phyloP scores from a whole-genome alignment of 1,139 yeast species.

The Taphrina deformans region DNA sequence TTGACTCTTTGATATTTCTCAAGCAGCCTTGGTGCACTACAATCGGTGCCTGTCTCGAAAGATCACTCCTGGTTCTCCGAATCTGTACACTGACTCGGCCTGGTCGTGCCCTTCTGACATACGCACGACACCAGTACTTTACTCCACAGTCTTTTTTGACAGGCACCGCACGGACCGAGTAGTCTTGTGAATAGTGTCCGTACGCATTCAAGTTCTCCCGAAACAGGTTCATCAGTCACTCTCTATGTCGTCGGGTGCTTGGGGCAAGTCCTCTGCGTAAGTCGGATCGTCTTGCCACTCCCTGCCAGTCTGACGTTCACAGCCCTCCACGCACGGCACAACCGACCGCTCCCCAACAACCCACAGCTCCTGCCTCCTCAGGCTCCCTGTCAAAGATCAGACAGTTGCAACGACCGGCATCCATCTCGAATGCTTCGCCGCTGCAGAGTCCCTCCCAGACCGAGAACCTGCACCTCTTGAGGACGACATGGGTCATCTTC shows the following conservation, averaged over 20 bases:
- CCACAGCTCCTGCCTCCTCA: not conserved
- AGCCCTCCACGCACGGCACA: slow-evolving; percentile 17
- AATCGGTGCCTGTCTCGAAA: not conserved
- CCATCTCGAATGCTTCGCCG: slow-evolving; percentile 38
- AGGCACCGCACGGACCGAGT: not conserved
- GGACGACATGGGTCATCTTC: slow-evolving; percentile 46
- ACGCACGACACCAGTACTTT: no score
- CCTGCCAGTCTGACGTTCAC: not conserved
- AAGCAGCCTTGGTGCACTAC: no score
- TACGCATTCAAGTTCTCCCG: not conserved
- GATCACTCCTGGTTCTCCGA: no score
- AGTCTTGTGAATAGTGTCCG: not conserved
- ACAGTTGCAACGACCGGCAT: slow-evolving; percentile 34
- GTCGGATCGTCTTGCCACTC: not conserved
- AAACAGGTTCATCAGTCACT: not conserved
- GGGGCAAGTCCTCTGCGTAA: slow-evolving; percentile 20
- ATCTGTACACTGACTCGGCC: no score
- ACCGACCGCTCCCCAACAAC: slow-evolving; percentile 3
- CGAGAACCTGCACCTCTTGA: slow-evolving; percentile 39
- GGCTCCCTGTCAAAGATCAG: slow-evolving; percentile 15
- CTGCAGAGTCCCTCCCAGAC: slow-evolving; percentile 36
- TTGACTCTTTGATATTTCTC: no score
- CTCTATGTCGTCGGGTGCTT: slow-evolving; percentile 19
- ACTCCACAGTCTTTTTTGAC: not conserved
- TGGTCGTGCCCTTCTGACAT: no score